A percentile compares a stretch with the other conserved stretches of the same genome.
Evolutionary conservation across 2,329 filamentous ascomycete genomes (phyloP).

Genomic region (Stenocarpella maydis): DNA sequence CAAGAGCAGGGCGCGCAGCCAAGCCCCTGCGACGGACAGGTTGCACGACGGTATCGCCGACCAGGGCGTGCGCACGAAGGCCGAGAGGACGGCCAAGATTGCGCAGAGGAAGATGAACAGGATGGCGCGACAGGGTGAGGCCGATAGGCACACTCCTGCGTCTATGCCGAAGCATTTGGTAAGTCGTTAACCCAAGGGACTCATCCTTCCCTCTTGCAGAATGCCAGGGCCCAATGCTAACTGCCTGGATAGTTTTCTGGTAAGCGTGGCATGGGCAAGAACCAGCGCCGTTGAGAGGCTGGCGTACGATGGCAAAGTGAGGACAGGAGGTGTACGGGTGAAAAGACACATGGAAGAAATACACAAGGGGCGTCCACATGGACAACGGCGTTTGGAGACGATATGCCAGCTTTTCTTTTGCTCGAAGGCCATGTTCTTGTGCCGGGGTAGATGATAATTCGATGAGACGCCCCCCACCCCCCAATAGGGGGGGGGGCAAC

Average conservation of each 20-base stretch:
- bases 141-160: conserved; percentile 86
- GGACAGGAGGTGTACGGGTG: background rate
- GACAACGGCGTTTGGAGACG: conserved; percentile 33
- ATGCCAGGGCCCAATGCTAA: conserved; percentile 43
- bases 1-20: conserved; percentile 74
- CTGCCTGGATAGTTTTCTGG: conserved; percentile 72
- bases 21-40: conserved; percentile 68
- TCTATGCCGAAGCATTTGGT: conserved; percentile 91
- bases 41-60: conserved; percentile 80
- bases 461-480: conserved; percentile 12
- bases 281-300: conserved; percentile 67
- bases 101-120: conserved; percentile 98
- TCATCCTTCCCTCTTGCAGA: background rate
- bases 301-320: too few species aligned
- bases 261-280: conserved; percentile 95
- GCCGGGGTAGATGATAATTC: conserved; percentile 24
- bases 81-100: conserved; percentile 86
- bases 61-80: conserved; percentile 74
- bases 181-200: conserved; percentile 49
- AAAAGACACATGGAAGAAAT: background rate
- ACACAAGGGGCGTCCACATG: conserved; percentile 21
- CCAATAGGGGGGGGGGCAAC: too few species aligned
- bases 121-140: conserved; percentile 96
- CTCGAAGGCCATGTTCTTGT: conserved; percentile 13
- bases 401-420: conserved; percentile 21